Evolutionary conservation across 257 asterid genomes (phyloP), one percentile per base, ranked within the genome.

Genomic region (Eucommia ulmoides): DNA sequence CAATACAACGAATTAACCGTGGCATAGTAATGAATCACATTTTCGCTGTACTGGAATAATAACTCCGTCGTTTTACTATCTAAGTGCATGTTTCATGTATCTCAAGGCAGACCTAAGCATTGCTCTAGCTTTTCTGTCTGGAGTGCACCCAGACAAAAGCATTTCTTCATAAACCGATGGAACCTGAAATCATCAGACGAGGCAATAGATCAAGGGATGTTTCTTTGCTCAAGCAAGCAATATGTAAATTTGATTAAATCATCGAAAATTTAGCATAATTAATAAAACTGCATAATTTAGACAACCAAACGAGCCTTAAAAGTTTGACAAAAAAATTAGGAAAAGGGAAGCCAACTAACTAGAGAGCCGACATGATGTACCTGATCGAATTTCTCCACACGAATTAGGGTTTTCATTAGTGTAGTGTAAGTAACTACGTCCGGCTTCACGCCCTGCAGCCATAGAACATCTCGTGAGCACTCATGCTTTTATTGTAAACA

Each of bases 391-490:
- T 80, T 85, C 83, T 89, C 96, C 26, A 77, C 93, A 12, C 94
- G 96, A 56, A 89, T 66, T 58, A 89, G 63, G n/a, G 83, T 73
- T 76, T 89, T 89, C 96, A 89, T 89, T 61, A 89, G 93, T 19
- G 98, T 89, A 59, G 98, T 89, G 72, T 85, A 85, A 16, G 96
- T 85, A 44, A 89, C 83, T 59, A 85, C 96, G 55, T 89, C 97
- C 19, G 96, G 84, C 73, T 78, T 82, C 74, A 85, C 48, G 61
- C 76, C 75, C 98, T 89, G 91, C 67, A 72, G 26, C 65, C 45
- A 56, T 52, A 53, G 41, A 50, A 71, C 24, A 35, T 58, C 38
- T 25, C 25, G 38, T 16, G 41, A 11, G 24, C 48, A 22, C 16
- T 52, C 47, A 29, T 29, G 12, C 7, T 12, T 29, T 29, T 5